These are phyloP conservation scores for Artemisia argyi DNA, from an alignment of 129 eudicot genomes.

Conservation along the genomic window DNA sequence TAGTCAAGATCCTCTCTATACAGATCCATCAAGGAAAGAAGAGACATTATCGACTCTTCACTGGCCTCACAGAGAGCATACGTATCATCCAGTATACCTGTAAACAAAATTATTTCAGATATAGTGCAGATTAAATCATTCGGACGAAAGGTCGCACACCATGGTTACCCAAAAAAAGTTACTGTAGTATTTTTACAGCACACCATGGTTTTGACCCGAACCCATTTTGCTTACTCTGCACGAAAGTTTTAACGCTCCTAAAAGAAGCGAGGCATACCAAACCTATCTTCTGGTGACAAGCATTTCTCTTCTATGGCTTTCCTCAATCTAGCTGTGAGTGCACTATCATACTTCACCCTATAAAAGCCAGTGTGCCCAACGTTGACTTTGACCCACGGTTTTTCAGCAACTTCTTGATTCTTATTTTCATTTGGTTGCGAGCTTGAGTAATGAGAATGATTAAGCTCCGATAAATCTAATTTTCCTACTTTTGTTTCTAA, in stretches of 20 bases:
- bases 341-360: constrained; percentile 53
- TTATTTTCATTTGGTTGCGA: constrained; percentile 12
- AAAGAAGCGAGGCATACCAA: constrained; percentile 33
- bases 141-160: too few species aligned
- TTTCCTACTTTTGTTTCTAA: constrained; percentile 40
- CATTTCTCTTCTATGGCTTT: constrained; percentile 44
- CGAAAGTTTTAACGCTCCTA: constrained; percentile 10
- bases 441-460: constrained; percentile 26
- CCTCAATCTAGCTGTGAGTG: constrained; percentile 38
- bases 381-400: constrained; percentile 47
- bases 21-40: constrained; percentile 42
- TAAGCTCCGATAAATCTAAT: constrained; percentile 33
- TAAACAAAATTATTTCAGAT: constrained; percentile 4
- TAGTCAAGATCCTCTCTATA: constrained; percentile 46
- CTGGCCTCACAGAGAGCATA: constrained; percentile 57
- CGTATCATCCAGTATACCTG: constrained; percentile 59
- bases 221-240: constrained; percentile 16
- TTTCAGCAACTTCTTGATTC: constrained; percentile 28
- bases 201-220: not conserved
- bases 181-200: too few species aligned
- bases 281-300: constrained; percentile 49
- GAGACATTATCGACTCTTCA: constrained; percentile 40
- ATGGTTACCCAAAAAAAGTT: too few species aligned
- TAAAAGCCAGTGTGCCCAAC: constrained; percentile 58
- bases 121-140: constrained; percentile 11